Conservation (phyloP, 108 stramenopile genomes). For the Skeletonema marinoi region DNA sequence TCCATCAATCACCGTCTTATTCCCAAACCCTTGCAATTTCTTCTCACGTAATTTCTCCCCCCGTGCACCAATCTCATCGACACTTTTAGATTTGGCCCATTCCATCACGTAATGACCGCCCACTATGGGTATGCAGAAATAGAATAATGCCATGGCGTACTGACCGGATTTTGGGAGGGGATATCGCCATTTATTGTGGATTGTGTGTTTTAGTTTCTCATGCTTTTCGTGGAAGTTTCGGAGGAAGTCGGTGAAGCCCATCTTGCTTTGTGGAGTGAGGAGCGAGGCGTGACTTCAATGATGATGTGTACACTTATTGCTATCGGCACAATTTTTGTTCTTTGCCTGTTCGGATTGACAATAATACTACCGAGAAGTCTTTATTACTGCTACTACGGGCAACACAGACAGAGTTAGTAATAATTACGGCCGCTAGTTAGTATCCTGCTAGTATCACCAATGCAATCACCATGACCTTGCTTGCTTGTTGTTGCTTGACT, state of each 20-base stretch:
- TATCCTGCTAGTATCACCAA: too few relatives aligned
- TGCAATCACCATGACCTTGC: too few relatives aligned
- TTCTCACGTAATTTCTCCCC: constrained; percentile 56
- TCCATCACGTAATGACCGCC: constrained; percentile 72
- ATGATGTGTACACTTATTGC: background rate
- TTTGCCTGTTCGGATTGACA: too few relatives aligned
- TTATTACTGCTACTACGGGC: too few relatives aligned
- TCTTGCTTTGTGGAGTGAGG: background rate
- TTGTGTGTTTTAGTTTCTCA: constrained; percentile 42
- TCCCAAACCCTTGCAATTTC: constrained; percentile 55
- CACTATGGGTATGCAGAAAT: constrained; percentile 74
- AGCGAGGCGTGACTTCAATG: too few relatives aligned
- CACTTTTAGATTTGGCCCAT: constrained; percentile 64
- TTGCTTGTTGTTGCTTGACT: too few relatives aligned
- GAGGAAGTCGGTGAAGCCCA: constrained; percentile 21
- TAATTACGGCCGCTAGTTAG: too few relatives aligned
- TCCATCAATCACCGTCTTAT: constrained; percentile 47
- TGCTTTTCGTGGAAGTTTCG: constrained; percentile 45
- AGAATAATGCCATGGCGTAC: constrained; percentile 73
- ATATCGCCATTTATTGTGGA: constrained; percentile 65
- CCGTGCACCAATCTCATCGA: constrained; percentile 65
- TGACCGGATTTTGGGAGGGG: constrained; percentile 72
- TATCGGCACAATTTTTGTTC: too few relatives aligned
- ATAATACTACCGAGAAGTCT: too few relatives aligned
- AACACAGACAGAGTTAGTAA: too few relatives aligned